Base-by-base conservation (phyloP, 768 basidiomycete species). In the Lactifluus volemus region DNA sequence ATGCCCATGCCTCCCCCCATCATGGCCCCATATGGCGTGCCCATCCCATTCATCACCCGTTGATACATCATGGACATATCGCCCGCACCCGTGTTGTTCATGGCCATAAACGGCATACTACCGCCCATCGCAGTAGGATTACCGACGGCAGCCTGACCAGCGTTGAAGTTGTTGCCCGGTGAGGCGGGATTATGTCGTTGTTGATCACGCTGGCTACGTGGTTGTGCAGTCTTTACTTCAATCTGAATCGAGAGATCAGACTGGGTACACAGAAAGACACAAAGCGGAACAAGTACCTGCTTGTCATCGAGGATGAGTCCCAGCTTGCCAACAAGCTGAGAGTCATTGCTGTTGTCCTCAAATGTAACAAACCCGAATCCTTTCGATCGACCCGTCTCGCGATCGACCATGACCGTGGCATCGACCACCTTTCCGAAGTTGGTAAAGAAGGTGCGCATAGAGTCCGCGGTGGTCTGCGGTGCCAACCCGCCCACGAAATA, bases 291-390 rank as follows among this genome's bases (percentile, higher is more conserved):
- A 25, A 25, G 25, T 25, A 98, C 97, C 72, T 92, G 75, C 78
- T 98, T 97, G 14, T 95, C 96, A 67, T 98, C 95, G 60, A 66
- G 49, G 15, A 66, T 38, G 15, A 98, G 90, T 68, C 92, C 88
- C 25, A 98, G 77, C 67, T 92, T 90, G 6, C 91, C 91, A 55
- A 89, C 89, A 51, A 99, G 84, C 71, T 94, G 89, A 41, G 87
- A 86, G 63, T 92, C 88, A 19, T 95, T 91, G 66, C 88, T 84
- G n/a, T 86, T 88, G 63, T 92, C 88, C 70, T 94, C 89, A 69
- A 98, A 96, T 0, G 93, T 96, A 10, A 98, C 92, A 70, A 99
- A 99, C 0, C 95, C 97, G 66, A 99, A 99, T 12, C 97, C 97
- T 73, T 98, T 97, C 75, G 91, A 94, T 52, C 93, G 76, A 29